Percentiles rank a stretch among this genome's conserved stretches.
Evolutionary conservation across 164 flowering plant genomes (phyloP).

Genomic region (Buxus sempervirens): DNA sequence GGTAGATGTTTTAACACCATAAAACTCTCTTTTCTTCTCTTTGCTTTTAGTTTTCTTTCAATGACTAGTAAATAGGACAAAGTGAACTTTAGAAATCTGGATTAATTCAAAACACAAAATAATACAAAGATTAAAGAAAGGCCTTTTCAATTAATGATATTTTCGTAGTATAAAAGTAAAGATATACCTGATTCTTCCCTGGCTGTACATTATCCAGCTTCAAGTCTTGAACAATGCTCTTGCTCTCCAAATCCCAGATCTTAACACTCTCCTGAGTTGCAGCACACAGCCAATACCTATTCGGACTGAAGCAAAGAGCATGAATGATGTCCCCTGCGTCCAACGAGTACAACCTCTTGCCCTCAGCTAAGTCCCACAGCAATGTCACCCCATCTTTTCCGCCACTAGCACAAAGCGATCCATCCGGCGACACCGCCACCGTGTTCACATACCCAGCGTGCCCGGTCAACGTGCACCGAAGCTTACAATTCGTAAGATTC

Average conservation of each 20-base stretch:
- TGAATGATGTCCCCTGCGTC: slow-evolving; percentile 73
- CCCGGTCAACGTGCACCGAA: slow-evolving; percentile 50
- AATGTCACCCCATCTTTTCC: slow-evolving; percentile 79
- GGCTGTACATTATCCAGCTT: slow-evolving; percentile 24
- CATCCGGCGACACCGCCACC: slow-evolving; percentile 84
- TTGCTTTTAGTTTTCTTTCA: no score
- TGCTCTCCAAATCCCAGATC: slow-evolving; percentile 90
- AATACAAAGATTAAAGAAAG: no score
- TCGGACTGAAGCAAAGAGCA: slow-evolving; percentile 79
- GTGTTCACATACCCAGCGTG: slow-evolving; percentile 65
- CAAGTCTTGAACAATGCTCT: slow-evolving; percentile 61
- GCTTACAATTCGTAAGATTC: slow-evolving; percentile 73
- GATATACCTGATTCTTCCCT: slow-evolving; percentile 11
- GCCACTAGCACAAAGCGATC: slow-evolving; percentile 78
- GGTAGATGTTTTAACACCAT: no score
- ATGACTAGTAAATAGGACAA: no score
- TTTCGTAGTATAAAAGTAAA: no score
- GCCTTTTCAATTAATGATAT: no score
- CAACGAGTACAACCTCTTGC: slow-evolving; percentile 65
- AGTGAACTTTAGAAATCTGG: no score
- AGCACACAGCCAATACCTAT: slow-evolving; percentile 87
- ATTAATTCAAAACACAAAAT: no score
- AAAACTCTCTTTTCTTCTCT: no score
- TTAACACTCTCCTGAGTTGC: slow-evolving; percentile 65
- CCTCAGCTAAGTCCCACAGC: slow-evolving; percentile 85